phyloP scores from a whole-genome alignment of 345 rosid species.

The Turnera subulata region DNA sequence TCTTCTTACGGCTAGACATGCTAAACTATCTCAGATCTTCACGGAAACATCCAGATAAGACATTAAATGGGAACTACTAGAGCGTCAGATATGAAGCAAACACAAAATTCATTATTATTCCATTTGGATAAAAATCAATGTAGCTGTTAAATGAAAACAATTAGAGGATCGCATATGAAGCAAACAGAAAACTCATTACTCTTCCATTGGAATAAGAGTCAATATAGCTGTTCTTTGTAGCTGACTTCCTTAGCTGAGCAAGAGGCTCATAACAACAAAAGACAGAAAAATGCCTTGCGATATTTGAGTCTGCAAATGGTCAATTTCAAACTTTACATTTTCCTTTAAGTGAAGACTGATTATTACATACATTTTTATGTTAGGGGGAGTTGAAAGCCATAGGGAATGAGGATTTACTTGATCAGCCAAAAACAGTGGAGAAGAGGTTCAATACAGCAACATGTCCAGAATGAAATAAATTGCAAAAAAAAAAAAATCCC shows the following conservation, averaged over 20 bases:
- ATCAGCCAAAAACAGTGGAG: neutral
- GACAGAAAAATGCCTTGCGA: neutral
- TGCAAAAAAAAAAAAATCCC: too few relatives aligned
- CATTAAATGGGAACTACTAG: too few relatives aligned
- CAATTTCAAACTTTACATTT: neutral
- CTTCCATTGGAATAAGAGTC: too few relatives aligned
- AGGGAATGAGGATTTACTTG: neutral
- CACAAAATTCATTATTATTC: too few relatives aligned
- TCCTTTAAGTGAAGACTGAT: constrained; percentile 1
- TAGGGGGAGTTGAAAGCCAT: neutral
- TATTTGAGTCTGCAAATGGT: constrained; percentile 2
- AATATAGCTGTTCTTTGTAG: too few relatives aligned
- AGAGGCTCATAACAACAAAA: too few relatives aligned
- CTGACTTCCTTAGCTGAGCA: too few relatives aligned
- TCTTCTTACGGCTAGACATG: neutral
- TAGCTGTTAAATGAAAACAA: too few relatives aligned
- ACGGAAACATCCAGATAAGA: neutral
- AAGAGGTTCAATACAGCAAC: neutral
- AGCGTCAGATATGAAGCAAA: too few relatives aligned
- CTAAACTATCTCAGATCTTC: neutral
- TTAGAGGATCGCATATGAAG: too few relatives aligned
- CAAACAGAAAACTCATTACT: too few relatives aligned
- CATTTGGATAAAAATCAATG: too few relatives aligned
- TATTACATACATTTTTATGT: neutral
- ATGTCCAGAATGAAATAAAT: neutral